Conservation (phyloP, 257 asterid species). For the Henckelia pumila region DNA sequence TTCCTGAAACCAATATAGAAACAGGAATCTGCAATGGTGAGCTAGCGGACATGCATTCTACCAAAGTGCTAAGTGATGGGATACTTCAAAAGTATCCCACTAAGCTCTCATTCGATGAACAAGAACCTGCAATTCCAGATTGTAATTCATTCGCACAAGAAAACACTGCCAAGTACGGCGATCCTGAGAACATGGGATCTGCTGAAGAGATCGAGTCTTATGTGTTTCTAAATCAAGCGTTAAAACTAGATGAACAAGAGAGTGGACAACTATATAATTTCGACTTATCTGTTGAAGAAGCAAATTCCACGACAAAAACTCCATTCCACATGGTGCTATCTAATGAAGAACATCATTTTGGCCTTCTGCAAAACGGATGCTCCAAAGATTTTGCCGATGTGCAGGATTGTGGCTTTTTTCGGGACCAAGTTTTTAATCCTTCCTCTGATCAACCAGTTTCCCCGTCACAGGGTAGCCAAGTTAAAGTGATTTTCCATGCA, state of each 20-base stretch:
- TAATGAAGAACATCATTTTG: constrained; percentile 19
- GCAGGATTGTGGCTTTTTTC: constrained; percentile 26
- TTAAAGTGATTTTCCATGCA: constrained; percentile 34
- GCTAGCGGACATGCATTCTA: constrained; percentile 18
- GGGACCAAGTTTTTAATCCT: constrained; percentile 16
- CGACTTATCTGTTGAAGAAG: constrained; percentile 21
- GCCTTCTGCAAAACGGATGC: constrained; percentile 21
- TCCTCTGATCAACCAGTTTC: constrained; percentile 20
- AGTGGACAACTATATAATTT: not conserved
- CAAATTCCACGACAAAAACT: constrained; percentile 16
- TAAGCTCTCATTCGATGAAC: constrained; percentile 20
- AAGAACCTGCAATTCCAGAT: constrained; percentile 2
- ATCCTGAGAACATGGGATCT: constrained; percentile 17
- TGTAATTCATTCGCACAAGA: constrained; percentile 5
- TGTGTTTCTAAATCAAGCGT: constrained; percentile 13
- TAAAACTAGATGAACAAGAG: constrained; percentile 20
- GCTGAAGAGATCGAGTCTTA: not conserved
- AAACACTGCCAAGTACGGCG: not conserved
- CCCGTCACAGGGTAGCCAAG: constrained; percentile 18
- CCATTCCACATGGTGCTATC: constrained; percentile 11
- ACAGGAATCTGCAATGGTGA: constrained; percentile 14
- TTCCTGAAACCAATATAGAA: constrained; percentile 27
- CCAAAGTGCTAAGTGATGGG: not conserved
- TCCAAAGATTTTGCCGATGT: constrained; percentile 18
- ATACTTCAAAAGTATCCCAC: constrained; percentile 18